These are phyloP conservation scores for Mrakia blollopis DNA, from an alignment of 768 basidiomycete species.

Conservation along the genomic window DNA sequence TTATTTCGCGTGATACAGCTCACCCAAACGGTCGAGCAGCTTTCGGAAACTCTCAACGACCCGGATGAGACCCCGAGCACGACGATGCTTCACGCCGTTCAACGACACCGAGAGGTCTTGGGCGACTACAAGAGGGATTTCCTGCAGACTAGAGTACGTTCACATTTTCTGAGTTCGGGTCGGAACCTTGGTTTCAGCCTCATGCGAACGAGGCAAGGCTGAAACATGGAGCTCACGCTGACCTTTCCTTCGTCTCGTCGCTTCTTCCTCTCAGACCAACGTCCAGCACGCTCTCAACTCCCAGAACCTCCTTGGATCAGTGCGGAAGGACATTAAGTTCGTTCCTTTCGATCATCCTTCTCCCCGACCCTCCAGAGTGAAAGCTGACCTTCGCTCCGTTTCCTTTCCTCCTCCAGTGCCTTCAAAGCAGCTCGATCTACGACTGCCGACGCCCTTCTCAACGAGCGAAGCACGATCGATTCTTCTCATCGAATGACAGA, in stretches of 20 bases:
- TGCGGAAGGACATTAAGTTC: slow-evolving; percentile 93
- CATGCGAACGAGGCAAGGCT: background rate
- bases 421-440: slow-evolving; percentile 68
- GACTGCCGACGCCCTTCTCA: slow-evolving; percentile 75
- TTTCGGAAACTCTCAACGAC: slow-evolving; percentile 59
- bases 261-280: slow-evolving; percentile 54
- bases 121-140: slow-evolving; percentile 83
- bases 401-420: slow-evolving; percentile 55
- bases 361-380: background rate
- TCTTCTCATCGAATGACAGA: slow-evolving; percentile 93
- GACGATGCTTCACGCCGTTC: slow-evolving; percentile 80
- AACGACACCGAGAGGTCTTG: slow-evolving; percentile 82
- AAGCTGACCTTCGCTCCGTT: slow-evolving; percentile 9
- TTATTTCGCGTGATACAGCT: slow-evolving; percentile 52
- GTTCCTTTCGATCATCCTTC: slow-evolving; percentile 36
- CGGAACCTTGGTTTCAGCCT: background rate
- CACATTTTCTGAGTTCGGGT: too few species aligned
- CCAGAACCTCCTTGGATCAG: slow-evolving; percentile 79
- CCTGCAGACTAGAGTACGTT: slow-evolving; percentile 69
- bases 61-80: slow-evolving; percentile 66
- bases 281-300: slow-evolving; percentile 77
- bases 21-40: slow-evolving; percentile 76
- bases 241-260: background rate
- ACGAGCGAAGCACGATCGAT: slow-evolving; percentile 84
- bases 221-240: background rate